Base-by-base conservation (phyloP, 2,329 filamentous ascomycete species). In the Talaromyces sp. region DNA sequence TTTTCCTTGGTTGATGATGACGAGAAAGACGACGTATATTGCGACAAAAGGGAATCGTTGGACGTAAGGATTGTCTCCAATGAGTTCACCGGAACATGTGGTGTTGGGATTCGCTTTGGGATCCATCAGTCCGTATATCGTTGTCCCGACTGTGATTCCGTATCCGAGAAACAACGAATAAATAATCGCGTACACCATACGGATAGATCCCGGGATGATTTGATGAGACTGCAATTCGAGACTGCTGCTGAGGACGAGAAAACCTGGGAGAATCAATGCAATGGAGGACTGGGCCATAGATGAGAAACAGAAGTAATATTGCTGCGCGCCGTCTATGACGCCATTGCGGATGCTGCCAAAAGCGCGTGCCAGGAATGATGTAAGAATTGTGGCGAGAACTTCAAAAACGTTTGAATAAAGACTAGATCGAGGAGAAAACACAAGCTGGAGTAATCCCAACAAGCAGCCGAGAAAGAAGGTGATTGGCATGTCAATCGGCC, bases 1-100 rank as follows among this genome's bases (percentile, higher is more conserved):
- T 77, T 92, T 92, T 66, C 90, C 90, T 69, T 94, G 90, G 76
- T 93, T 93, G 75, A 94, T 89, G 71, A 93, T 83, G 67, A 89
- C 89, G 45, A 94, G 83, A 71, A 89, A 91, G 33, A 92, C 73
- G 9, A 91, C 87, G 75, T 93, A 92, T 0, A 85, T 75, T 0
- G 90, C 85, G 0, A 94, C 92, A 72, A 92, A 93, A 35, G 89
- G 79, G 78, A 93, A 92, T 65, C 84, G 85, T 67, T 83, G 85
- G 0, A 75, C 69, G 41, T 77, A 77, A 60, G 74, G 73, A 41
- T 74, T 74, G 39, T 82, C 78, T 7, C 83, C 81, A 2, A 77
- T 77, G 64, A 88, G 82, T 0, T 82, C 76, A 35, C 81, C 76
- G 0, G 75, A 70, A 63, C 86, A 85, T 39, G 75, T 78, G 27